phyloP scores from a whole-genome alignment of 164 flowering plant genomes.

The Protea cynaroides region DNA sequence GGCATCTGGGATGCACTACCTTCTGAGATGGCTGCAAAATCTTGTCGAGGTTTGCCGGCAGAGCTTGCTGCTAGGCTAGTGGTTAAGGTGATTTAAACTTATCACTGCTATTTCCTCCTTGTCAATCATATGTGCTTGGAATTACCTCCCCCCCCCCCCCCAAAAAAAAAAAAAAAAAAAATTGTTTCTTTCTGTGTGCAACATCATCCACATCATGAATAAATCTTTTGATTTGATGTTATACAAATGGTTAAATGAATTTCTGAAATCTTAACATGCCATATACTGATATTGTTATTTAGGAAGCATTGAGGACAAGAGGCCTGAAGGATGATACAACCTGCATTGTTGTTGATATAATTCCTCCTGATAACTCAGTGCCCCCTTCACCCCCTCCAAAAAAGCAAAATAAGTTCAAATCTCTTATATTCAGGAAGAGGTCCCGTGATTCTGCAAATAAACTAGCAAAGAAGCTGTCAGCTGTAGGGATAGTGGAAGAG shows the following conservation, averaged over 20 bases:
- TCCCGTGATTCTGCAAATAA: conserved; percentile 46
- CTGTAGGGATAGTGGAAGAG: conserved; percentile 77
- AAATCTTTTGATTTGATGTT: not conserved
- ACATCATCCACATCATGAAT: not conserved
- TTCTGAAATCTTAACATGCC: not conserved
- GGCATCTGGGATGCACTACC: conserved; percentile 93
- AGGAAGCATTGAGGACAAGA: conserved; percentile 77
- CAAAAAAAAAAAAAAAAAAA: too few species aligned
- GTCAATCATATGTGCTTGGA: not conserved
- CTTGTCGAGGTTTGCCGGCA: conserved; percentile 84
- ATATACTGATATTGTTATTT: conserved; percentile 5
- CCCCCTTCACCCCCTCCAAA: conserved; percentile 48
- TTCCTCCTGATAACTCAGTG: conserved; percentile 57
- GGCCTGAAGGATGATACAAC: conserved; percentile 92
- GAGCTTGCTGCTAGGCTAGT: conserved; percentile 89
- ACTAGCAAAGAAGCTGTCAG: conserved; percentile 61
- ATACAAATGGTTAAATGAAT: not conserved
- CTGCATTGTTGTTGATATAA: conserved; percentile 83
- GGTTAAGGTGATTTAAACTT: conserved; percentile 55
- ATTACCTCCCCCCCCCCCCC: not conserved
- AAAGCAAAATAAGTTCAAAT: conserved; percentile 48
- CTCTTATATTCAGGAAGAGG: conserved; percentile 53
- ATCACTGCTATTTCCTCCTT: not conserved
- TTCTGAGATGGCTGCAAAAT: conserved; percentile 70
- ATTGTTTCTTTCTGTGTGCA: not conserved